Percentiles rank a stretch among this genome's conserved stretches.
These are phyloP conservation scores for Psilocybe mexicana DNA, from an alignment of 1,284 basidiomycete genomes.

Conservation along the genomic window DNA sequence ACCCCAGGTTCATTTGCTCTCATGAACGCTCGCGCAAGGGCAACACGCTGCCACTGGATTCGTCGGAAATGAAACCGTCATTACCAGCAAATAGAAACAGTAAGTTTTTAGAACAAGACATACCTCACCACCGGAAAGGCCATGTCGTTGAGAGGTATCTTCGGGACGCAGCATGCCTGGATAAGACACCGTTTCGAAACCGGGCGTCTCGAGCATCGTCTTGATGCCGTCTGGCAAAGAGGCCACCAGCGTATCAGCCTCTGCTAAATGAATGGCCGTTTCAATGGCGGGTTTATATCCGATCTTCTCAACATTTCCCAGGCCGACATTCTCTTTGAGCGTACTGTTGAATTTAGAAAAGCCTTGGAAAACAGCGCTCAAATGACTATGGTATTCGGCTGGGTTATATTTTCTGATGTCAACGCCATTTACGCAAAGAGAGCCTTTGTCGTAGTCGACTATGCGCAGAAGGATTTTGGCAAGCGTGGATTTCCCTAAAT, in stretches of 20 bases:
- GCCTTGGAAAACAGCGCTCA: conserved; percentile 80
- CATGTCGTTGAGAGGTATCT: conserved; percentile 47
- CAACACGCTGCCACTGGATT: conserved; percentile 81
- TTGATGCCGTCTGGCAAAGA: conserved; percentile 65
- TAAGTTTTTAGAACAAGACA: conserved; percentile 22
- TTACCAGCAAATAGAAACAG: neutral
- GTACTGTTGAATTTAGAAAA: conserved; percentile 78
- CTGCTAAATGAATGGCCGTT: conserved; percentile 63
- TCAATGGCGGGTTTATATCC: conserved; percentile 52
- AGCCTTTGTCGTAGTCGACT: conserved; percentile 67
- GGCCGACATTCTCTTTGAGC: conserved; percentile 75
- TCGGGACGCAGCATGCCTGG: conserved; percentile 33
- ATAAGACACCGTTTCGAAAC: conserved; percentile 54
- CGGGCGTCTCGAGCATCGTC: conserved; percentile 64
- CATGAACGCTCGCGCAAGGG: conserved; percentile 83
- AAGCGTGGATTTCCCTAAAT: conserved; percentile 76
- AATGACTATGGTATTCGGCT: conserved; percentile 67
- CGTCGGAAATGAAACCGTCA: neutral
- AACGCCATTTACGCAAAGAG: conserved; percentile 65
- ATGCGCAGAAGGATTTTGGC: conserved; percentile 78
- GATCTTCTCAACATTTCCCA: conserved; percentile 67
- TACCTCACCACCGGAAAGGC: conserved; percentile 79
- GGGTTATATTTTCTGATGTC: conserved; percentile 66
- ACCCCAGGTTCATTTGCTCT: conserved; percentile 71
- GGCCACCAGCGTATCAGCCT: conserved; percentile 62